phyloP scores from a whole-genome alignment of 345 rosid genomes.

The Lepidium africanum region DNA sequence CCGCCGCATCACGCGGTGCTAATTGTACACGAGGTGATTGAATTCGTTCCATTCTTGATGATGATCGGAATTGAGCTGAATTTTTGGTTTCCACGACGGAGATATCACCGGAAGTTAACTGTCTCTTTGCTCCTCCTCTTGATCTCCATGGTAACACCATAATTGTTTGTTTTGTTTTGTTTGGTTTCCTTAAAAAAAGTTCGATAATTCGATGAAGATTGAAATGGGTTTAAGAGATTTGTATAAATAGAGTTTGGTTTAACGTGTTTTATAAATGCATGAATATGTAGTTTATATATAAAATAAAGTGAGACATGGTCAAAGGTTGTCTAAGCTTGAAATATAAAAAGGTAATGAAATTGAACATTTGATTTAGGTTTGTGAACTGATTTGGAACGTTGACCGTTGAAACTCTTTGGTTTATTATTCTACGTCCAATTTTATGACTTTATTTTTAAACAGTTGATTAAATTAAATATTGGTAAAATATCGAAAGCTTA shows the following conservation, averaged over 20 bases:
- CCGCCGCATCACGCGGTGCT: constrained; percentile 16
- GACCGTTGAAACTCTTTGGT: constrained; percentile 24
- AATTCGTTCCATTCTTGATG: constrained; percentile 61
- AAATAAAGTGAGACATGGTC: constrained; percentile 2
- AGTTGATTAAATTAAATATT: background rate
- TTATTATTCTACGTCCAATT: constrained; percentile 6
- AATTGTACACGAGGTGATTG: constrained; percentile 62
- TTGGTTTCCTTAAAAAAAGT: background rate
- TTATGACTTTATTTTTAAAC: background rate
- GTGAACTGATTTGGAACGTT: constrained; percentile 27
- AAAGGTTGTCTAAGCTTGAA: constrained; percentile 21
- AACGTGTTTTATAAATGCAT: constrained; percentile 20
- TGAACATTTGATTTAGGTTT: constrained; percentile 22
- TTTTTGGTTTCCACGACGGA: constrained; percentile 35
- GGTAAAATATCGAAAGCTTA: background rate
- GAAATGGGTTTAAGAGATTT: constrained; percentile 1
- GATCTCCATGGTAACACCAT: constrained; percentile 36
- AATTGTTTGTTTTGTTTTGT: background rate
- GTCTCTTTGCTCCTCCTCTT: constrained; percentile 18
- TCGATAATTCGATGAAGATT: background rate
- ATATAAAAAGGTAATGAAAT: constrained; percentile 11
- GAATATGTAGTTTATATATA: background rate
- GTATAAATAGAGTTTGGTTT: constrained; percentile 9
- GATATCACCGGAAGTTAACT: constrained; percentile 11
- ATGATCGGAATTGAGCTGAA: constrained; percentile 49